Percentiles rank a stretch among this genome's conserved stretches.
Evolutionary conservation across 257 asterid genomes (phyloP).

Genomic region (Linaria vulgaris): DNA sequence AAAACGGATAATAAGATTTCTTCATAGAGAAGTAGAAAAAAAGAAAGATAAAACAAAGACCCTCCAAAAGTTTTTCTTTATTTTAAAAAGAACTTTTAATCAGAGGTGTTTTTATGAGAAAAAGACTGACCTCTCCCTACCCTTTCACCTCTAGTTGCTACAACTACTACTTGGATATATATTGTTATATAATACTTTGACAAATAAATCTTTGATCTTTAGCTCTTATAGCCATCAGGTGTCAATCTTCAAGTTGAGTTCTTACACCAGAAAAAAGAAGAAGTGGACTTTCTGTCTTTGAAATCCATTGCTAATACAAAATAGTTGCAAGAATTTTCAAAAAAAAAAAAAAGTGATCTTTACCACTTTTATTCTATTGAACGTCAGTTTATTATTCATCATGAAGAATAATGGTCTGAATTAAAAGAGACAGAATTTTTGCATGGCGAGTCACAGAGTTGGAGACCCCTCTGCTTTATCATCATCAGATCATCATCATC

Average conservation of each 20-base stretch:
- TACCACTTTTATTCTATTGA: conserved; percentile 5
- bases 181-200: conserved; percentile 28
- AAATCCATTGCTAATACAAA: conserved; percentile 24
- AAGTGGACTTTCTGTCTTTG: conserved; percentile 26
- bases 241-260: conserved; percentile 18
- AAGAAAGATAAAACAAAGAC: conserved; percentile 9
- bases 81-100: neutral
- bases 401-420: conserved; percentile 51
- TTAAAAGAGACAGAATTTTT: conserved; percentile 15
- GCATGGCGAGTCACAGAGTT: conserved; percentile 82
- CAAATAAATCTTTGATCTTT: conserved; percentile 52
- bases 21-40: conserved; percentile 38
- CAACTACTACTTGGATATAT: conserved; percentile 17
- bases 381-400: neutral
- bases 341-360: neutral
- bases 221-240: conserved; percentile 7
- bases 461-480: conserved; percentile 45
- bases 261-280: neutral
- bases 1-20: conserved; percentile 48
- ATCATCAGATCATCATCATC: conserved; percentile 17
- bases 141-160: conserved; percentile 18
- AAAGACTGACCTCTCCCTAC: conserved; percentile 34
- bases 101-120: conserved; percentile 22
- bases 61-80: conserved; percentile 18
- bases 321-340: neutral